A percentile compares a stretch with the other conserved stretches of the same genome.
These are phyloP conservation scores for Clavispora phyllophila DNA, from an alignment of 805 yeast genomes.

Conservation along the genomic window DNA sequence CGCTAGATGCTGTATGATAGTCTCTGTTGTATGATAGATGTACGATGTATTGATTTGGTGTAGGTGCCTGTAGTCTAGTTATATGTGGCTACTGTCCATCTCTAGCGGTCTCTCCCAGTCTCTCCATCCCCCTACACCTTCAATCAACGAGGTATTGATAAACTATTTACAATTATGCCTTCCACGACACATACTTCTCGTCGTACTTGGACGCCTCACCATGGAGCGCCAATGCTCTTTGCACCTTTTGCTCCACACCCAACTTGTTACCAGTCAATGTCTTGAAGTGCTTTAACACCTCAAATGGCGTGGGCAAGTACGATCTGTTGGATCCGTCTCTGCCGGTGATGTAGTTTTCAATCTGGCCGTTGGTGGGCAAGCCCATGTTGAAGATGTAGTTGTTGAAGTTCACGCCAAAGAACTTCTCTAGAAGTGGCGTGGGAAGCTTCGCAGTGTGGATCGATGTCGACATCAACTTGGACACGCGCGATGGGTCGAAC, in stretches of 20 bases:
- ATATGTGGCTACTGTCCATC: too few species aligned
- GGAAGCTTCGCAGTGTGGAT: slow-evolving; percentile 12
- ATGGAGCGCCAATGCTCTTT: slow-evolving; percentile 55
- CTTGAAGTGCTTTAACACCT: slow-evolving; percentile 61
- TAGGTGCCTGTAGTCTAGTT: too few species aligned
- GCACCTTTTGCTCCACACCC: slow-evolving; percentile 60
- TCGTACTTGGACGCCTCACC: slow-evolving; percentile 38
- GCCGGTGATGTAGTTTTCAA: slow-evolving; percentile 65
- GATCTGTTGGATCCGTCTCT: slow-evolving; percentile 59
- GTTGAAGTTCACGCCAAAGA: slow-evolving; percentile 35
- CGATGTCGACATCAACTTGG: slow-evolving; percentile 17
- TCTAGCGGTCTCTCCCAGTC: too few species aligned
- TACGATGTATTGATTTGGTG: background rate
- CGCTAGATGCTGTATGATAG: background rate
- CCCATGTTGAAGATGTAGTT: slow-evolving; percentile 67
- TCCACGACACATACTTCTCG: slow-evolving; percentile 40
- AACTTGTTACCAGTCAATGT: slow-evolving; percentile 43
- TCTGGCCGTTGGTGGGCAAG: slow-evolving; percentile 66
- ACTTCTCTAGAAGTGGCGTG: slow-evolving; percentile 34
- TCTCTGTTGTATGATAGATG: background rate
- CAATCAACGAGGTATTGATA: too few species aligned
- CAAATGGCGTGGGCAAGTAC: slow-evolving; percentile 63
- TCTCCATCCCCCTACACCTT: too few species aligned
- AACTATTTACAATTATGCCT: slow-evolving; percentile 20
- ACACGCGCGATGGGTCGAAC: slow-evolving; percentile 23